phyloP scores from a whole-genome alignment of 805 yeast genomes.

The Metschnikowia bowlesiae region DNA sequence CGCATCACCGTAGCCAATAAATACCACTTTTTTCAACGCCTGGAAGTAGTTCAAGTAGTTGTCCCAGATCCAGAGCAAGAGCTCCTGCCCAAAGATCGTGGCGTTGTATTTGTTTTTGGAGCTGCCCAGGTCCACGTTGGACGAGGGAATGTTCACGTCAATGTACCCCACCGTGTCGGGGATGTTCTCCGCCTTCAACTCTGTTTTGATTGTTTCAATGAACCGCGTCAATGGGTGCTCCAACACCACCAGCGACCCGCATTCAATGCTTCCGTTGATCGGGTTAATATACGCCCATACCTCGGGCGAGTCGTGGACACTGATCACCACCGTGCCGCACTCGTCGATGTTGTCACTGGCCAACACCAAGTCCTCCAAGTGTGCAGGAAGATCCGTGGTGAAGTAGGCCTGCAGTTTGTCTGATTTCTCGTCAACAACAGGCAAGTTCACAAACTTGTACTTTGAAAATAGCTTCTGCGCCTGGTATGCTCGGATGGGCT shows the following conservation, averaged over 20 bases:
- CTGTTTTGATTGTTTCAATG: constrained; percentile 52
- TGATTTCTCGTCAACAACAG: constrained; percentile 42
- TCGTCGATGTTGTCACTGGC: constrained; percentile 69
- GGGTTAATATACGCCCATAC: constrained; percentile 87
- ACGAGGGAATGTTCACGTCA: constrained; percentile 75
- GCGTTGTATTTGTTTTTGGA: constrained; percentile 44
- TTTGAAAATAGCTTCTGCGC: constrained; percentile 49
- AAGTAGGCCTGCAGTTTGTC: constrained; percentile 18
- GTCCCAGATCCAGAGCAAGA: constrained; percentile 81
- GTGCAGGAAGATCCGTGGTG: constrained; percentile 42
- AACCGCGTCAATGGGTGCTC: constrained; percentile 65
- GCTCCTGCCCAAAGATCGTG: constrained; percentile 68
- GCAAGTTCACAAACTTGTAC: constrained; percentile 62
- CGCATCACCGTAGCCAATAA: constrained; percentile 88
- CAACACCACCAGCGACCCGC: constrained; percentile 65
- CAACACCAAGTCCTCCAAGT: constrained; percentile 58
- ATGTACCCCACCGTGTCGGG: constrained; percentile 59
- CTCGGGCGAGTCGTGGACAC: constrained; percentile 89
- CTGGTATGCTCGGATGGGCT: constrained; percentile 73
- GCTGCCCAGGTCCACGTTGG: neutral
- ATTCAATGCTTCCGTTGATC: constrained; percentile 68
- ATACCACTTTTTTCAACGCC: constrained; percentile 62
- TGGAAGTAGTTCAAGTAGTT: constrained; percentile 73
- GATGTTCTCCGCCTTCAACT: constrained; percentile 16
- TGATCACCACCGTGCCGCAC: constrained; percentile 57